Evolutionary conservation across 768 basidiomycete genomes (phyloP), one percentile per base, ranked within the genome.

Genomic region (Suillus alpinus): DNA sequence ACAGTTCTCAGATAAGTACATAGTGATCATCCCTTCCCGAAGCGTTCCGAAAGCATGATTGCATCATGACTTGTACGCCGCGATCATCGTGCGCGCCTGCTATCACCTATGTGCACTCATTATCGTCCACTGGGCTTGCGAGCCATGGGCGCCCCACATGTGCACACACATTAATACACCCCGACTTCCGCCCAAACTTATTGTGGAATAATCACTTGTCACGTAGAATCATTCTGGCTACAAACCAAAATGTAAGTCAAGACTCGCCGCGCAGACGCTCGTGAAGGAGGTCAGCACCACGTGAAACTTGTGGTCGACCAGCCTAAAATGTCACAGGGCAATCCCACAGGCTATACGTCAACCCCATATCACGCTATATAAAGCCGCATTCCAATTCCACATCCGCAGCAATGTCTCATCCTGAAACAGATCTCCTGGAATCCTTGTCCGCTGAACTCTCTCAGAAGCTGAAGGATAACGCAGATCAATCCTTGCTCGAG

Each of bases 371-470:
- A 36, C 36, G 9, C 7, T 36, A 36, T 36, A 36, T 36, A 10
- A 36, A 10, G 36, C 10, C 36, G 9, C 10, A 10, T 10, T 36
- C 36, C 10, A 36, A 36, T 10, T 36, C 10, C 36, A 36, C 10
- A 1, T 2, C 10, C 0, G 1, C 31, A 10, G 1, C 31, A 50
- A 52, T 36, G 51, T 52, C 7, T 36, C 51, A 13, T 23, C 8
- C 32, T 52, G 51, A 32, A 13, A 14, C 32, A 34, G 32, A 14
- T 52, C 12, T 34, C 6, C 51, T 34, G 13, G n/a, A 8, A 13
- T 46, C 57, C 9, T 26, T 61, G 18, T 26, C 57, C 20, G 16
- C 56, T 14, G 43, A 58, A 12, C 56, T 60, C 20, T 50, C n/a
- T n/a, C 29, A 40, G 18, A 20, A 39, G 49, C 43, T 61, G 8